These are phyloP conservation scores for Leccinum subgranulosum DNA, from an alignment of 768 basidiomycete species.

Conservation along the genomic window DNA sequence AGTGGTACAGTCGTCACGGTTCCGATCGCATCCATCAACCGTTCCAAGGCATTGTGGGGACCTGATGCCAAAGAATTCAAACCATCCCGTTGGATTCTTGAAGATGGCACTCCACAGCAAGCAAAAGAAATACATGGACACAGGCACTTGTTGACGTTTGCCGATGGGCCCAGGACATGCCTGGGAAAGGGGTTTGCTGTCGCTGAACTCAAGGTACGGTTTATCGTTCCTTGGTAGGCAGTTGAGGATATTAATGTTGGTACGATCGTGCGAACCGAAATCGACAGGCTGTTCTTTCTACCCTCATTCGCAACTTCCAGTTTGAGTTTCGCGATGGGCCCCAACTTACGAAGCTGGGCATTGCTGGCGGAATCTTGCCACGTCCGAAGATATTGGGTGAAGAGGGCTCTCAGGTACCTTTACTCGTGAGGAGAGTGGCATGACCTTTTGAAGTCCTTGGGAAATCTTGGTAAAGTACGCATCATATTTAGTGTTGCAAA, in stretches of 20 bases:
- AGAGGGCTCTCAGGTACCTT: slow-evolving; percentile 11
- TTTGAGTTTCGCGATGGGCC: slow-evolving; percentile 36
- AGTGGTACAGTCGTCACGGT: slow-evolving; percentile 46
- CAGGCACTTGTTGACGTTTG: slow-evolving; percentile 27
- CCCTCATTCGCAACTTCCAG: slow-evolving; percentile 38
- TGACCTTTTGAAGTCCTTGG: too few relatives aligned
- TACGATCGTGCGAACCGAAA: neutral
- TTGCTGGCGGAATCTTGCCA: slow-evolving; percentile 28
- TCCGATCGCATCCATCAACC: slow-evolving; percentile 48
- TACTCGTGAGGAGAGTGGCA: neutral
- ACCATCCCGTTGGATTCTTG: slow-evolving; percentile 59
- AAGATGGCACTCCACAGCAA: slow-evolving; percentile 21
- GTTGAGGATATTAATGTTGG: too few relatives aligned
- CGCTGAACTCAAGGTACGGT: slow-evolving; percentile 24
- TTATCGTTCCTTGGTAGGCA: neutral
- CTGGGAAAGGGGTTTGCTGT: slow-evolving; percentile 29
- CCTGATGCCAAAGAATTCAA: slow-evolving; percentile 53
- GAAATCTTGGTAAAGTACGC: too few relatives aligned
- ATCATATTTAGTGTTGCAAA: too few relatives aligned
- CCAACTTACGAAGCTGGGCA: slow-evolving; percentile 25
- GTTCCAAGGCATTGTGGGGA: slow-evolving; percentile 57
- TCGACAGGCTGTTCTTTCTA: slow-evolving; percentile 9
- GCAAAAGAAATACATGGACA: slow-evolving; percentile 35
- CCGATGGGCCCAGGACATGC: slow-evolving; percentile 29
- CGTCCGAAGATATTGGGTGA: slow-evolving; percentile 33